Conservation (phyloP, 805 yeast species). For the Candida schatavii region DNA sequence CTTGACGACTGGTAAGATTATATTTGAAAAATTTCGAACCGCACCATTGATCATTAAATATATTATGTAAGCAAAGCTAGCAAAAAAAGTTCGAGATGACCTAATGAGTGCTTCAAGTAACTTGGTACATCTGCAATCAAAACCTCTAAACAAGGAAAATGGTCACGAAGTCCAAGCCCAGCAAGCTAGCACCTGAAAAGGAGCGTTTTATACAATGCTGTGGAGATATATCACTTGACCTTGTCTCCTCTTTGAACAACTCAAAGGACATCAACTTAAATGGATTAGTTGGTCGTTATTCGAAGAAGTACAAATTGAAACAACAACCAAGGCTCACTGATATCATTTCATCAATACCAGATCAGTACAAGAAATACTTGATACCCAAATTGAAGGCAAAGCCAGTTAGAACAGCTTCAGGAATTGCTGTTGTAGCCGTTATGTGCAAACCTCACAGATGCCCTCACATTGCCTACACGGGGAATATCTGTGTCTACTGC, state of each 20-base stretch:
- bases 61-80: not conserved
- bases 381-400: slow-evolving; percentile 96
- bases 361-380: slow-evolving; percentile 86
- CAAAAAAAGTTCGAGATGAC: not conserved
- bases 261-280: slow-evolving; percentile 83
- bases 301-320: slow-evolving; percentile 87
- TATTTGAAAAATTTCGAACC: no score
- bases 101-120: not conserved
- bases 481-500: slow-evolving; percentile 96
- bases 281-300: slow-evolving; percentile 78
- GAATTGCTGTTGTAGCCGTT: slow-evolving; percentile 98
- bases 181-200: slow-evolving; percentile 84
- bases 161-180: slow-evolving; percentile 37
- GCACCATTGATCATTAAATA: no score
- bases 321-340: slow-evolving; percentile 94
- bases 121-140: no score
- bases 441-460: slow-evolving; percentile 99
- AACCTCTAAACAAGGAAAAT: no score
- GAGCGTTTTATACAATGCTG: slow-evolving; percentile 92
- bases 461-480: slow-evolving; percentile 98
- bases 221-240: slow-evolving; percentile 84
- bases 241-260: slow-evolving; percentile 71
- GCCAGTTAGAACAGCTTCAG: slow-evolving; percentile 97
- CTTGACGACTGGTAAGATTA: no score
- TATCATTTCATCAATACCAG: slow-evolving; percentile 92